A percentile compares a stretch with the other conserved stretches of the same genome.
Conservation (phyloP, 2,329 filamentous ascomycete genomes). For the Apiospora koreana region DNA sequence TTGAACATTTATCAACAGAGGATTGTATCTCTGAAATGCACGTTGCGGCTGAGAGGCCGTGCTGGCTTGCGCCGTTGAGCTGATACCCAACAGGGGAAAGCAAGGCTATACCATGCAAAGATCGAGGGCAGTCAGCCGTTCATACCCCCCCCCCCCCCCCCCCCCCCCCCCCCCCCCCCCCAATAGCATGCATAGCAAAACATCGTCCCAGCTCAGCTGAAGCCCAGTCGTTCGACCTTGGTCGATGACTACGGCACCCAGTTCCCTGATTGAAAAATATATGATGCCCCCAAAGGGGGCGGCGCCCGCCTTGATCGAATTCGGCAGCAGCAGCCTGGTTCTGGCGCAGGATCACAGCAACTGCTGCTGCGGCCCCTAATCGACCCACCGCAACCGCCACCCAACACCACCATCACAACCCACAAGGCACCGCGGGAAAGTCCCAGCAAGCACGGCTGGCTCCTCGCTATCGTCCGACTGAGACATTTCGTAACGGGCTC, state of each 20-base stretch:
- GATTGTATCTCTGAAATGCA: background rate
- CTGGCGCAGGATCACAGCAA: background rate
- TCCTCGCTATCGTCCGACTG: background rate
- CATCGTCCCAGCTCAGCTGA: background rate
- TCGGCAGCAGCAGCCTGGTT: background rate
- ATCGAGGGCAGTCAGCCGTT: too few relatives aligned
- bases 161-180: too few relatives aligned
- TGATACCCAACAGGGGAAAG: background rate
- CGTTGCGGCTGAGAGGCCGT: background rate
- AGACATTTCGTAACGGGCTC: background rate
- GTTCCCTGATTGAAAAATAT: background rate
- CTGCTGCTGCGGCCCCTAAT: background rate
- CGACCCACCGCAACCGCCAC: background rate
- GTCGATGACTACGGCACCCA: background rate
- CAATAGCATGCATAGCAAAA: too few relatives aligned
- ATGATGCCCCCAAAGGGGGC: background rate
- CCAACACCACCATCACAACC: background rate
- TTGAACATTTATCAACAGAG: background rate
- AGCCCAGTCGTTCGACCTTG: background rate
- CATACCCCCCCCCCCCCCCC: too few relatives aligned
- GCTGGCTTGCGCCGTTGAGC: background rate
- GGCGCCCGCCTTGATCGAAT: background rate
- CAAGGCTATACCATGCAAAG: too few relatives aligned
- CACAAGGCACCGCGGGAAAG: background rate
- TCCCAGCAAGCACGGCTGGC: background rate